Conservation (phyloP, 495 filamentous ascomycete genomes). For the Glarea lozoyensis region DNA sequence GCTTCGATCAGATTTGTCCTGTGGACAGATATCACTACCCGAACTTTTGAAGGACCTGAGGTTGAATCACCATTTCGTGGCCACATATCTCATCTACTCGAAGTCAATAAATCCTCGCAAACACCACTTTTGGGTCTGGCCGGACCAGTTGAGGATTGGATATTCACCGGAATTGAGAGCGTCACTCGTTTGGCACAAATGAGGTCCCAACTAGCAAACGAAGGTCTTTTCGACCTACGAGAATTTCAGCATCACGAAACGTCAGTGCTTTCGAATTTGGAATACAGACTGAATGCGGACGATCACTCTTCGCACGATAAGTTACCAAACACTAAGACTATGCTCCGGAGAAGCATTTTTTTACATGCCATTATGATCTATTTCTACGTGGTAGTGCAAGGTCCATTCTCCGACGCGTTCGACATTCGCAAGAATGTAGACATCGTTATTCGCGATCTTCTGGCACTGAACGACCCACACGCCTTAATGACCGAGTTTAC, state of each 20-base stretch:
- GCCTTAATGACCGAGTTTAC: background rate
- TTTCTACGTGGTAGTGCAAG: background rate
- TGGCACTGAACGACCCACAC: background rate
- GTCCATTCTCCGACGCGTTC: background rate
- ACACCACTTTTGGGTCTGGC: background rate
- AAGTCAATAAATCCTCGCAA: background rate
- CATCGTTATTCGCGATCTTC: background rate
- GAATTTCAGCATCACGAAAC: background rate
- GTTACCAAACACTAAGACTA: background rate
- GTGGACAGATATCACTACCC: background rate
- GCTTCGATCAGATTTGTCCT: background rate
- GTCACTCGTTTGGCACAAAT: background rate
- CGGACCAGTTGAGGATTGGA: background rate
- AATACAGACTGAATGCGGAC: background rate
- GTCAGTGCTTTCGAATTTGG: background rate
- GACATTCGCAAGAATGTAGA: background rate
- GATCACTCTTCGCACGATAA: background rate
- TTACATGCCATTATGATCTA: background rate
- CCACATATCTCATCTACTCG: background rate
- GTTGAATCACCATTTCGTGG: background rate
- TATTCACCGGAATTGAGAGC: background rate
- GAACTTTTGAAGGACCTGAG: background rate
- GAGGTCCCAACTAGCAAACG: background rate
- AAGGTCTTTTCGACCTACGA: background rate
- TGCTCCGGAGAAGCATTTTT: background rate